These are phyloP conservation scores for Taphrina sp. DNA, from an alignment of 1,139 yeast species.

Conservation along the genomic window DNA sequence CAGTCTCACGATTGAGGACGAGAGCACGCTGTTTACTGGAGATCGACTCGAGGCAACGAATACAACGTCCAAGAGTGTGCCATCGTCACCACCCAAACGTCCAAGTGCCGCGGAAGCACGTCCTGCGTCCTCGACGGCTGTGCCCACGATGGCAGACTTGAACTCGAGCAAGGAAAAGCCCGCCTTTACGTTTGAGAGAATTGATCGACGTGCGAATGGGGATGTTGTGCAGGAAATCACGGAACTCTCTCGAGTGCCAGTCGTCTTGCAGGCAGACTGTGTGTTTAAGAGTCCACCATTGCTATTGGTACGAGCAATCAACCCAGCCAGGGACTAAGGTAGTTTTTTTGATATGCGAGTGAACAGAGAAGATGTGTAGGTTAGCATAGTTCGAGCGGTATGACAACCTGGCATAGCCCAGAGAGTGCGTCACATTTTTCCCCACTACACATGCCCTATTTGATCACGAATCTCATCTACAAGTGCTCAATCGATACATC, in stretches of 20 bases:
- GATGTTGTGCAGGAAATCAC: conserved; percentile 68
- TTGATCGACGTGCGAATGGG: conserved; percentile 35
- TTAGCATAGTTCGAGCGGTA: no score
- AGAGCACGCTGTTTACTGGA: conserved; percentile 36
- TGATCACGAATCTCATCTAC: no score
- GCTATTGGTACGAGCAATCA: conserved; percentile 85
- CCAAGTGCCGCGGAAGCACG: conserved; percentile 38
- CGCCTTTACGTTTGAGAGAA: conserved; percentile 35
- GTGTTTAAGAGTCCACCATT: conserved; percentile 91
- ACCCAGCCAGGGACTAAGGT: conserved; percentile 52
- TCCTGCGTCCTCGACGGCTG: conserved; percentile 37
- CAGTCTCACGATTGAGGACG: conserved; percentile 44
- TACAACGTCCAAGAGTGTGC: conserved; percentile 41
- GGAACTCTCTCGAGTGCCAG: conserved; percentile 76
- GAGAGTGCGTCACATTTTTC: no score
- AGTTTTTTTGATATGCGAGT: no score
- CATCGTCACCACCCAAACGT: conserved; percentile 42
- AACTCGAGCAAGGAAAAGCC: conserved; percentile 32
- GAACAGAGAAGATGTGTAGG: no score
- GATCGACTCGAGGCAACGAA: conserved; percentile 33
- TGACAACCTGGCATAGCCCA: no score
- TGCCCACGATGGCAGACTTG: conserved; percentile 35
- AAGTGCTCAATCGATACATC: no score
- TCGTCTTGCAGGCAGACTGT: conserved; percentile 82
- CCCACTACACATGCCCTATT: no score